phyloP scores from a whole-genome alignment of 176 grass and related monocot species.

The Aegilops longissima region DNA sequence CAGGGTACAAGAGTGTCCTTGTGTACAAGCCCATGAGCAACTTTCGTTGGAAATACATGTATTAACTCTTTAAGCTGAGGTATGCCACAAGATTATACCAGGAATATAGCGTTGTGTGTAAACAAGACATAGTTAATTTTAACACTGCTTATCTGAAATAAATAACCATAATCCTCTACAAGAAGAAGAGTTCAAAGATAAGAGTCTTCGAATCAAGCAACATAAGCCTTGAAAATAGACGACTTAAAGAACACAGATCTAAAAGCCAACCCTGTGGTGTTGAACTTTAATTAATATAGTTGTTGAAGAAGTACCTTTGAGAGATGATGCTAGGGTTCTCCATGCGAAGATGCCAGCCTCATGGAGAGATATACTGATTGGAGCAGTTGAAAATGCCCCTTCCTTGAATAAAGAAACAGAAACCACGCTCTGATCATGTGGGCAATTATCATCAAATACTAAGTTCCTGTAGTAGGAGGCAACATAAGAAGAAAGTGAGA shows the following conservation, averaged over 20 bases:
- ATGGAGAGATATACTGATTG: slow-evolving; percentile 58
- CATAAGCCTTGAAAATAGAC: slow-evolving; percentile 8
- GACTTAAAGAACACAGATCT: background rate
- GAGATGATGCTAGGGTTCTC: slow-evolving; percentile 58
- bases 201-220: slow-evolving; percentile 3
- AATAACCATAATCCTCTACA: background rate
- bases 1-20: background rate
- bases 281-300: slow-evolving; percentile 16
- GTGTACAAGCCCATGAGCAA: slow-evolving; percentile 11
- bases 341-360: slow-evolving; percentile 60
- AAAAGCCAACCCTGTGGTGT: background rate
- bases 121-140: background rate
- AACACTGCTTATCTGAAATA: slow-evolving; percentile 1
- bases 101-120: background rate
- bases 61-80: background rate
- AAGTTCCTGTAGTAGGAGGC: slow-evolving; percentile 46
- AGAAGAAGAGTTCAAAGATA: slow-evolving; percentile 3
- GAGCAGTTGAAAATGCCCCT: slow-evolving; percentile 73
- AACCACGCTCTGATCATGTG: slow-evolving; percentile 47
- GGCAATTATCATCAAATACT: slow-evolving; percentile 49
- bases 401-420: slow-evolving; percentile 69
- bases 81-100: background rate
- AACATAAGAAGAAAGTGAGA: slow-evolving; percentile 28
- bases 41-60: background rate
- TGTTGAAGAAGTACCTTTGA: slow-evolving; percentile 55